phyloP scores from a whole-genome alignment of 106 monocot species.

The Dendrobium nobile region DNA sequence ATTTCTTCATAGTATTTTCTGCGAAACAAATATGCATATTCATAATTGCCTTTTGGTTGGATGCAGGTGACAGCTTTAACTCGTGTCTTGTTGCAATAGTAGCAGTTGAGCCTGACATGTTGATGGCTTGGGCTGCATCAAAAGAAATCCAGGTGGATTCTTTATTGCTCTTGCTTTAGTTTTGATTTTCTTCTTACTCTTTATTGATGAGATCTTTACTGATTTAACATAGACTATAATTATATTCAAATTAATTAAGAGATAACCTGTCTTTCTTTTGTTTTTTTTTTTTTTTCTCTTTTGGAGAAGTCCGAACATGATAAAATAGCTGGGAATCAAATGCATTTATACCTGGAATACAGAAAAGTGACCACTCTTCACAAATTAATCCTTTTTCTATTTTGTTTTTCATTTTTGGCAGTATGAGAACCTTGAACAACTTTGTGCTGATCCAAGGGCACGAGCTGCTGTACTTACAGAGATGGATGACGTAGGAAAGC shows the following conservation, averaged over 20 bases:
- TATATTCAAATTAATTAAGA: not conserved
- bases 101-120: constrained; percentile 14
- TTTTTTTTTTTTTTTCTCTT: not conserved
- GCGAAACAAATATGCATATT: not conserved
- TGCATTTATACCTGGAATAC: not conserved
- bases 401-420: constrained; percentile 10
- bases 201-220: not conserved
- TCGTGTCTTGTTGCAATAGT: constrained; percentile 25
- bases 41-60: not conserved
- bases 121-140: constrained; percentile 22
- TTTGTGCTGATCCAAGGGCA: constrained; percentile 65
- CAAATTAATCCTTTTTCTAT: too few species aligned
- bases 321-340: not conserved
- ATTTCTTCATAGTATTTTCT: not conserved
- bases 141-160: constrained; percentile 16
- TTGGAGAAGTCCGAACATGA: not conserved
- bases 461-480: constrained; percentile 68
- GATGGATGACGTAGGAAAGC: constrained; percentile 78
- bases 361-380: not conserved
- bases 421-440: constrained; percentile 65
- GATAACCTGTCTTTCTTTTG: not conserved
- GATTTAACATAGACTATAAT: not conserved
- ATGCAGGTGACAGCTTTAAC: constrained; percentile 30
- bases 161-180: not conserved
- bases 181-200: not conserved